Conservation (phyloP, 257 asterid genomes). For the Solanum pinnatisectum region DNA sequence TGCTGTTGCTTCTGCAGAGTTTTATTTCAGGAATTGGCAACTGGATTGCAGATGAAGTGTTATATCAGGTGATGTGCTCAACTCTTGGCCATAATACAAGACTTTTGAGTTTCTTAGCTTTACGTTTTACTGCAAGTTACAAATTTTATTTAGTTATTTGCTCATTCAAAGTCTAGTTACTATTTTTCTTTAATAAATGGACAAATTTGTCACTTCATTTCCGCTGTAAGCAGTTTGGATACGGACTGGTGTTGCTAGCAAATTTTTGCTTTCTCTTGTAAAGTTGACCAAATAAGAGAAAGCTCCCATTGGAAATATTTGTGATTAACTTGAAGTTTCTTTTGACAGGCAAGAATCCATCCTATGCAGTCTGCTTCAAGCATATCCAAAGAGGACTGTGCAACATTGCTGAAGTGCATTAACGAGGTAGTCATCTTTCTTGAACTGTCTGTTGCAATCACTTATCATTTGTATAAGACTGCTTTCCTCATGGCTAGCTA, state of each 20-base stretch:
- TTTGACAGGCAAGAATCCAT: slow-evolving; percentile 78
- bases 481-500: slow-evolving; percentile 24
- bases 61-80: slow-evolving; percentile 67
- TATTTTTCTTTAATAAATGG: neutral
- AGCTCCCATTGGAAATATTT: neutral
- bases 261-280: neutral
- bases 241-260: neutral
- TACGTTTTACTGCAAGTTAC: neutral
- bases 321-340: slow-evolving; percentile 1
- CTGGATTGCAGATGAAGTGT: slow-evolving; percentile 99
- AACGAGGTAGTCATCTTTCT: slow-evolving; percentile 46
- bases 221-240: neutral
- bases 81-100: neutral
- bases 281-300: neutral
- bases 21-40: slow-evolving; percentile 96
- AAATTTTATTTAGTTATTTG: neutral
- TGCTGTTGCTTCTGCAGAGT: slow-evolving; percentile 50
- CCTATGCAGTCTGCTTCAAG: slow-evolving; percentile 74
- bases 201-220: neutral
- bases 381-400: slow-evolving; percentile 62
- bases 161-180: slow-evolving; percentile 1
- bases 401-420: slow-evolving; percentile 68
- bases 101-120: neutral
- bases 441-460: neutral
- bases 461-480: neutral